Base-by-base conservation (phyloP, 441 rosid genomes). In the Eugenia klotzschiana region DNA sequence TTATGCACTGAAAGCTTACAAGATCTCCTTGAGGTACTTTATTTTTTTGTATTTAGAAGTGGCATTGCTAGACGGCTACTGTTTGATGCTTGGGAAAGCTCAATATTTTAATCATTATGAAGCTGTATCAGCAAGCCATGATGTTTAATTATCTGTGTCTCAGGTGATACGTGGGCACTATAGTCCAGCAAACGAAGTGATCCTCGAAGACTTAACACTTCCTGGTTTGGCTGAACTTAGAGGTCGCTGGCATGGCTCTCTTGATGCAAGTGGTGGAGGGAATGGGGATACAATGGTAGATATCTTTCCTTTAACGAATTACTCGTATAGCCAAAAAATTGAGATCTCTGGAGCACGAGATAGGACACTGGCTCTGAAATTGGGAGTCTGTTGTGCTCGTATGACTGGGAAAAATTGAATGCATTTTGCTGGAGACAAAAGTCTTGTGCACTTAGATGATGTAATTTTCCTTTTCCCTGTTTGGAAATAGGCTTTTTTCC, bases 211-310 rank as follows among this genome's bases (percentile, higher is more conserved):
- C 85, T 69, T 90, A 83, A 92, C 91, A 88, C 96, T 97, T 84
- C 99, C 98, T 82, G 99, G 97, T 89, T 92, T 97, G 85, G 95
- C 98, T 85, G 99, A 97, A 89, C 94, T 97, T 54, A 93, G 88
- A 90, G 99, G 98, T 80, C 92, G 87, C 73, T 97, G 99, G 98
- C 98, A 87, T 89, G 98, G 98, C 84, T 97, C 98, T 81, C 92
- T 97, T 84, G 99, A 94, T 88, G 98, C 99, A 82, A 95, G 98
- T 87, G 99, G 99, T 84, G 99, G 99, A 90, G 99, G 98, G 93
- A 97, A 97, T 87, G 99, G 99, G 79, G 99, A 97, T 88, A 97
- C 98, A 25, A 92, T 92, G 96, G 99, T 97, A 92, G 84, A 51
- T 81, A 79, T 83, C 56, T 83, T 89, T 80, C 46, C 40, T 41